phyloP scores from a whole-genome alignment of 768 basidiomycete genomes.

The Pleurotus giganteus region DNA sequence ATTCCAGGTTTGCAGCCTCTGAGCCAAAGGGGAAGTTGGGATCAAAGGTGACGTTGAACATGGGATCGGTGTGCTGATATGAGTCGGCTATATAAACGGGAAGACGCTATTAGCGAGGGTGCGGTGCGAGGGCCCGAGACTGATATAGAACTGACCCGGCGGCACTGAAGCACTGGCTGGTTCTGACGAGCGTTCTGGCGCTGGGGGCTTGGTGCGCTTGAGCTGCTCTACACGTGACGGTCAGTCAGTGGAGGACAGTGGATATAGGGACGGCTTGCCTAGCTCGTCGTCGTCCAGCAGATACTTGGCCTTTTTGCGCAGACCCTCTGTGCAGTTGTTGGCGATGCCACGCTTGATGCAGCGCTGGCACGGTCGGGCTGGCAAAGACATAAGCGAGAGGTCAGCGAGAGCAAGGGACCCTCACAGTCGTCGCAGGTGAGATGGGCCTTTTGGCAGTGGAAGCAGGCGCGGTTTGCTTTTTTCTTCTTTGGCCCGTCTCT shows the following conservation, averaged over 20 bases:
- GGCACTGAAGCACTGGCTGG: conserved; percentile 24
- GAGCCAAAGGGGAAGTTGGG: conserved; percentile 72
- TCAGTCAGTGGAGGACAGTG: conserved; percentile 12
- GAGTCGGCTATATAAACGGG: conserved; percentile 40
- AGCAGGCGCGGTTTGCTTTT: conserved; percentile 91
- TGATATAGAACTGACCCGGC: conserved; percentile 29
- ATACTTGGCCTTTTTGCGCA: conserved; percentile 98
- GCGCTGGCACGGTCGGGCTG: conserved; percentile 94
- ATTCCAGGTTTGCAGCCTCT: conserved; percentile 91
- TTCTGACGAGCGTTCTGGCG: conserved; percentile 38
- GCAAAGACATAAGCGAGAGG: conserved; percentile 17
- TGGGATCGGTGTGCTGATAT: conserved; percentile 52
- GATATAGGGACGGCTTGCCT: conserved; percentile 42
- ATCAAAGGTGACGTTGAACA: conserved; percentile 63
- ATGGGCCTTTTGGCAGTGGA: conserved; percentile 96
- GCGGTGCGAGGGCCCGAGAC: conserved; percentile 7
- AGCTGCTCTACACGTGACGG: conserved; percentile 50
- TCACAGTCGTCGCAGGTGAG: conserved; percentile 97
- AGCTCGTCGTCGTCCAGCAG: conserved; percentile 92
- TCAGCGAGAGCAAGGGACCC: conserved; percentile 30
- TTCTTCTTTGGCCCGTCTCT: conserved; percentile 88
- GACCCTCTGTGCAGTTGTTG: conserved; percentile 87
- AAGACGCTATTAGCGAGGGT: conserved; percentile 19
- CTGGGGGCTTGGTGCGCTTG: conserved; percentile 44
- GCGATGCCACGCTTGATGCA: conserved; percentile 94